A percentile compares a stretch with the other conserved stretches of the same genome.
These are phyloP conservation scores for Boletus pseudopeckii DNA, from an alignment of 768 basidiomycete species.

Conservation along the genomic window DNA sequence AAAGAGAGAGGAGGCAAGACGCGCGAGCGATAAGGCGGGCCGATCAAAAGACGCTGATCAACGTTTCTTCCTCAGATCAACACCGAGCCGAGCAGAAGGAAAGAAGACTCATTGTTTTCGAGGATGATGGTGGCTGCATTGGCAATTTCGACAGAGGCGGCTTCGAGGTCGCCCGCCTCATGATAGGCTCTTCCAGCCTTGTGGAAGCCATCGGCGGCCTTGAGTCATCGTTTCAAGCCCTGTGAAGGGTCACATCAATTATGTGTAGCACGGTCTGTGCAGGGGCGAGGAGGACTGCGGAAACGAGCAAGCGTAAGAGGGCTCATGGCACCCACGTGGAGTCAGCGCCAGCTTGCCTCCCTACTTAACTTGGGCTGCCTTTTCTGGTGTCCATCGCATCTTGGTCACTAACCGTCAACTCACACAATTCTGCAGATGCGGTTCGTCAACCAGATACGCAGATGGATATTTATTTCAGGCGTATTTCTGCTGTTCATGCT, in stretches of 20 bases:
- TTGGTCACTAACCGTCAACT: background rate
- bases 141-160: slow-evolving; percentile 69
- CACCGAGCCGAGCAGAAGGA: slow-evolving; percentile 26
- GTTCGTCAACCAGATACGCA: slow-evolving; percentile 19
- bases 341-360: slow-evolving; percentile 13
- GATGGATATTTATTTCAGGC: slow-evolving; percentile 41
- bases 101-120: slow-evolving; percentile 47
- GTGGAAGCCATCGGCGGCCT: slow-evolving; percentile 60
- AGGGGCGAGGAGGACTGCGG: slow-evolving; percentile 15
- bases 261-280: slow-evolving; percentile 52
- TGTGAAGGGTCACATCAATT: slow-evolving; percentile 54
- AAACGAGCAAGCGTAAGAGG: slow-evolving; percentile 15
- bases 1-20: slow-evolving; percentile 35
- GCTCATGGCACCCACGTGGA: slow-evolving; percentile 14
- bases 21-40: slow-evolving; percentile 28
- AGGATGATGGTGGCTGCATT: slow-evolving; percentile 74
- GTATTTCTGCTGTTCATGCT: slow-evolving; percentile 50
- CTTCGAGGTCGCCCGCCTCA: slow-evolving; percentile 56
- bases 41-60: slow-evolving; percentile 18
- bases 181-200: slow-evolving; percentile 48
- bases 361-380: slow-evolving; percentile 14
- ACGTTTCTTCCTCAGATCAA: slow-evolving; percentile 28
- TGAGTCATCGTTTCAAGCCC: slow-evolving; percentile 65
- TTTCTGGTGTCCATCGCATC: slow-evolving; percentile 9
- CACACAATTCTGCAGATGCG: slow-evolving; percentile 11